Evolutionary conservation across 1,284 basidiomycete genomes (phyloP).

Genomic region (Xerocomus nothofagi): DNA sequence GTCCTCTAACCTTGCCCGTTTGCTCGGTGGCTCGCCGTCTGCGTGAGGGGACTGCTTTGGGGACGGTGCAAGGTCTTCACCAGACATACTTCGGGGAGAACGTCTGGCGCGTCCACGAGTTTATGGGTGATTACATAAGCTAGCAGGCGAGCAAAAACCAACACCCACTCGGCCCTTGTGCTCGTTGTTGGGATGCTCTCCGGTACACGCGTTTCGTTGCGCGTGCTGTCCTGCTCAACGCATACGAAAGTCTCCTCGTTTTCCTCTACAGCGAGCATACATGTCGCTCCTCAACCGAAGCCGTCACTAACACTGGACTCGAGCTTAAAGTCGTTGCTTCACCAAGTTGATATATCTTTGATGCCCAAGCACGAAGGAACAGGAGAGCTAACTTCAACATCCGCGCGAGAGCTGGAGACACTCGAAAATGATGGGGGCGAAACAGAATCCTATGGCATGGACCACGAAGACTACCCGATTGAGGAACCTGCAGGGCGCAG

Average conservation of each 20-base stretch:
- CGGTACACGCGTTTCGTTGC: slow-evolving; percentile 23
- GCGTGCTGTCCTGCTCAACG: slow-evolving; percentile 23
- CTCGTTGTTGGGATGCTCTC: slow-evolving; percentile 22
- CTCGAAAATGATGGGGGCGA: slow-evolving; percentile 35
- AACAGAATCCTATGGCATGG: slow-evolving; percentile 30
- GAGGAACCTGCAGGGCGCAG: slow-evolving; percentile 37
- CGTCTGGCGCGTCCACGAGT: not conserved
- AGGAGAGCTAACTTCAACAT: slow-evolving; percentile 7
- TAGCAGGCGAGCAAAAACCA: not conserved
- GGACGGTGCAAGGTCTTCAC: slow-evolving; percentile 9
- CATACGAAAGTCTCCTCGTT: slow-evolving; percentile 19
- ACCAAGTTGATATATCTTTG: slow-evolving; percentile 66
- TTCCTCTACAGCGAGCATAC: slow-evolving; percentile 20
- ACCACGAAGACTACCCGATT: slow-evolving; percentile 25
- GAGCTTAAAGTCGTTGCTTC: slow-evolving; percentile 55
- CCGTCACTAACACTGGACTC: slow-evolving; percentile 62
- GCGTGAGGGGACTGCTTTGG: slow-evolving; percentile 6
- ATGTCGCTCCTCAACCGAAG: slow-evolving; percentile 37
- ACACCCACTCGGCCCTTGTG: no score
- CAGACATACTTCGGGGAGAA: slow-evolving; percentile 18
- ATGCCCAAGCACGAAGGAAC: slow-evolving; percentile 38
- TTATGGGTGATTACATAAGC: slow-evolving; percentile 26
- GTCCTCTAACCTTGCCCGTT: slow-evolving; percentile 40
- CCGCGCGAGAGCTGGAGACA: slow-evolving; percentile 55
- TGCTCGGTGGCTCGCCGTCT: slow-evolving; percentile 41